Evolutionary conservation across 2,329 filamentous ascomycete genomes (phyloP).

Genomic region (Xylariales sp.): DNA sequence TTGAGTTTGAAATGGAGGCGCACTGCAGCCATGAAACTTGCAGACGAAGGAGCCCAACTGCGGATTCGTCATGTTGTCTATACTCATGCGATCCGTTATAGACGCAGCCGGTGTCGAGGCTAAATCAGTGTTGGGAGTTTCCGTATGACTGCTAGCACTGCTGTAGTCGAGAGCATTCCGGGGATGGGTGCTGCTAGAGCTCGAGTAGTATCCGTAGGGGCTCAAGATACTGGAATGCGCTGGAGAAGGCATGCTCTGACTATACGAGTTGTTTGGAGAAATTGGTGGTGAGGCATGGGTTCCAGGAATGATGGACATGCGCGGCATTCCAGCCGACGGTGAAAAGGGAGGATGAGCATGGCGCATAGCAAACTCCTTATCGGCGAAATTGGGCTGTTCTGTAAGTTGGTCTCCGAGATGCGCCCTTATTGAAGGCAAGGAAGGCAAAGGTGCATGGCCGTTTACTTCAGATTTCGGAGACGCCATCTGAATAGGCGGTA

Average conservation of each 20-base stretch:
- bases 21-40: slow-evolving; percentile 58
- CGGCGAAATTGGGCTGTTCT: slow-evolving; percentile 21
- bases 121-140: slow-evolving; percentile 42
- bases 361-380: slow-evolving; percentile 24
- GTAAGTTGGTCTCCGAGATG: slow-evolving; percentile 28
- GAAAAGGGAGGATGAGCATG: slow-evolving; percentile 29
- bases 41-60: slow-evolving; percentile 53
- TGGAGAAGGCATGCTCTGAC: slow-evolving; percentile 43
- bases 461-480: slow-evolving; percentile 34
- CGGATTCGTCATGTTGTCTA: slow-evolving; percentile 52
- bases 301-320: slow-evolving; percentile 22
- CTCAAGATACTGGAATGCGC: slow-evolving; percentile 35
- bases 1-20: slow-evolving; percentile 71
- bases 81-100: slow-evolving; percentile 51
- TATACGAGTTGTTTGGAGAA: slow-evolving; percentile 44
- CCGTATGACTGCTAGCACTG: slow-evolving; percentile 35
- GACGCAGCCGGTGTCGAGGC: slow-evolving; percentile 36
- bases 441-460: slow-evolving; percentile 31
- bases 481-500: slow-evolving; percentile 31
- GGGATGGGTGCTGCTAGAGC: slow-evolving; percentile 23
- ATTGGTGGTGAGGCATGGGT: slow-evolving; percentile 42
- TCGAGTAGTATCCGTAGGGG: slow-evolving; percentile 30
- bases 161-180: slow-evolving; percentile 36
- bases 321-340: slow-evolving; percentile 24
- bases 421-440: slow-evolving; percentile 35